Evolutionary conservation across 257 asterid genomes (phyloP), one percentile per base, ranked within the genome.

Genomic region (Cinchona pubescens): DNA sequence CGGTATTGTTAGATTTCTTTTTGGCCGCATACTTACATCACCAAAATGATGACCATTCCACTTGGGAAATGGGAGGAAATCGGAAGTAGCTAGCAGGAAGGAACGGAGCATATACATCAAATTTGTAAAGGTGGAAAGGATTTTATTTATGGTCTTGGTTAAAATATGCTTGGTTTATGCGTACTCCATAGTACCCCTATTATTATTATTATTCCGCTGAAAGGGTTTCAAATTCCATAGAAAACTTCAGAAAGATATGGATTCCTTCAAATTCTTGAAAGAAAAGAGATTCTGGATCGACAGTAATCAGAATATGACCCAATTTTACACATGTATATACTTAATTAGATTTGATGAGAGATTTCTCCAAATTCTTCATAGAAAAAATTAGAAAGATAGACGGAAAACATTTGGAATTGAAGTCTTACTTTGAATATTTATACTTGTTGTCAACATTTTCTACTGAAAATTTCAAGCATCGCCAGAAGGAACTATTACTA

Each of bases 11-110:
- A n/a, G n/a, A n/a, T n/a, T n/a, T n/a, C n/a, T n/a, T n/a, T n/a
- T n/a, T n/a, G n/a, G n/a, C n/a, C n/a, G n/a, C n/a, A n/a, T n/a
- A n/a, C n/a, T n/a, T n/a, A n/a, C n/a, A n/a, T n/a, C n/a, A n/a
- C n/a, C n/a, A n/a, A n/a, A 49, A 25, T 58, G 18, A 73, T 59
- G 29, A 38, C 68, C 42, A 72, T 58, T 65, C 40, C 69, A 25
- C 58, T 43, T 53, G 59, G 30, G 2, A 21, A 27, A 34, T n/a
- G n/a, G 1, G 19, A 64, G 11, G 40, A 2, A 10, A 53, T 53
- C 5, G 4, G 55, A 48, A 48, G 23, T 48, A 48, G 55, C 55
- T 48, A 48, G 23, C 3, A 48, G 55, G 23, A 16, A 14, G 55
- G 55, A 30, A 73, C 19, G 16, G 37, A 23, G 32, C 76, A 61